These are phyloP conservation scores for Abortiporus biennis DNA, from an alignment of 1,284 basidiomycete species.

Conservation along the genomic window DNA sequence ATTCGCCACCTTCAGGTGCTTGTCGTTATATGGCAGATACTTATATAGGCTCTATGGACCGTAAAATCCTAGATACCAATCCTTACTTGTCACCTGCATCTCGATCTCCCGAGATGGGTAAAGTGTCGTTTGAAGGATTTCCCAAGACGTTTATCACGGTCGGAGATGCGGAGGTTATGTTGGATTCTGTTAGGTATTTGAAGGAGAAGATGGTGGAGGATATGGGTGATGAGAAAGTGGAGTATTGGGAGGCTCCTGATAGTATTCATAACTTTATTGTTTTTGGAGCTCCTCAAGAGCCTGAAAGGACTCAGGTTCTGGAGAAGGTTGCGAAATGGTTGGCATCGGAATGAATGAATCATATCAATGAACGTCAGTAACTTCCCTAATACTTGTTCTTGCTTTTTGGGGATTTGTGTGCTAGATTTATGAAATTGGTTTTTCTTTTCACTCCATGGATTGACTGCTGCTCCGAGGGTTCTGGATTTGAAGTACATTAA, in stretches of 20 bases:
- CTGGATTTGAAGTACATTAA: too few species aligned
- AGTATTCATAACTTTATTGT: constrained; percentile 46
- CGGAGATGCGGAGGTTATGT: constrained; percentile 26
- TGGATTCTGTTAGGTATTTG: constrained; percentile 28
- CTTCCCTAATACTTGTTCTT: too few species aligned
- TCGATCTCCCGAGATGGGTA: background rate
- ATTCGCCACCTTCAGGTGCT: background rate
- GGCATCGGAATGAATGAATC: too few species aligned
- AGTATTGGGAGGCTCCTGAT: constrained; percentile 43
- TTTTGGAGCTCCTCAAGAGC: constrained; percentile 24
- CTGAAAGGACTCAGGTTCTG: constrained; percentile 9
- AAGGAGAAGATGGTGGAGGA: constrained; percentile 32
- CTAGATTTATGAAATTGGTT: too few species aligned
- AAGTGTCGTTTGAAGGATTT: constrained; percentile 25
- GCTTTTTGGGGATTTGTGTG: too few species aligned
- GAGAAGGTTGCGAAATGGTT: constrained; percentile 2
- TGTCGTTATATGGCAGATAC: too few species aligned
- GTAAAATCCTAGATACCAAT: constrained; percentile 10
- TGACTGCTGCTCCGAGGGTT: too few species aligned
- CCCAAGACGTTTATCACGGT: constrained; percentile 29
- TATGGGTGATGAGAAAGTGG: constrained; percentile 39
- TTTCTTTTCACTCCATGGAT: too few species aligned
- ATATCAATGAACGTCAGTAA: too few species aligned
- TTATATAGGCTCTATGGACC: too few species aligned
- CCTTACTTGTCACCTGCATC: constrained; percentile 24